phyloP scores from a whole-genome alignment of 2,329 filamentous ascomycete species.

The Pseudocercospora eumusae region DNA sequence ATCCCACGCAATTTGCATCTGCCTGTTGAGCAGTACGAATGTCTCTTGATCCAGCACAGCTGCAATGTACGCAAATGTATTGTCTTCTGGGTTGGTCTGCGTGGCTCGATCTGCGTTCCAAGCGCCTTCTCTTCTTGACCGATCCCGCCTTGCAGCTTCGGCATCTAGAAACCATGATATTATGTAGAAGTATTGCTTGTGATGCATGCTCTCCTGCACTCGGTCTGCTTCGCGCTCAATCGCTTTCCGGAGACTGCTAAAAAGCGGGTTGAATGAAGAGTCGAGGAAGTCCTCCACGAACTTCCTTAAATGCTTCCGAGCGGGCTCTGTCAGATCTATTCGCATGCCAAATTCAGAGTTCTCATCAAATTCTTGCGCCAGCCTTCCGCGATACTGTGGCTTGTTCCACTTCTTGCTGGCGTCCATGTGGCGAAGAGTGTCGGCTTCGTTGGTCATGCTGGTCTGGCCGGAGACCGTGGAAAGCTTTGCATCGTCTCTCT shows the following conservation, averaged over 20 bases:
- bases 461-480: constrained; percentile 87
- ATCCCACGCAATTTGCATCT: constrained; percentile 76
- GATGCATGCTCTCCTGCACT: constrained; percentile 70
- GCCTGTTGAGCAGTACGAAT: constrained; percentile 82
- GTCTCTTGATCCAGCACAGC: constrained; percentile 91
- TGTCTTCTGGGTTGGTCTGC: constrained; percentile 49
- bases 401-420: constrained; percentile 87
- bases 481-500: constrained; percentile 79
- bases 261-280: constrained; percentile 87
- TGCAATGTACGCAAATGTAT: constrained; percentile 83
- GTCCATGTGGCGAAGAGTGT: constrained; percentile 84
- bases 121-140: constrained; percentile 47
- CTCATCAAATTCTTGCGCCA: constrained; percentile 53
- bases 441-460: constrained; percentile 70
- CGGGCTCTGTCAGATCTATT: constrained; percentile 67
- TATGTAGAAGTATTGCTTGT: constrained; percentile 86
- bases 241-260: constrained; percentile 80
- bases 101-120: constrained; percentile 44
- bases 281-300: constrained; percentile 96
- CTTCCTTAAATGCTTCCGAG: constrained; percentile 71
- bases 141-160: constrained; percentile 67
- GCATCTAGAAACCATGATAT: constrained; percentile 85
- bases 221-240: constrained; percentile 88
- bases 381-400: constrained; percentile 58
- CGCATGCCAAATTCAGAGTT: constrained; percentile 73